Evolutionary conservation across 208 protist genomes (phyloP), one percentile per base, ranked within the genome.

Genomic region (Naegleria lovaniensis): DNA sequence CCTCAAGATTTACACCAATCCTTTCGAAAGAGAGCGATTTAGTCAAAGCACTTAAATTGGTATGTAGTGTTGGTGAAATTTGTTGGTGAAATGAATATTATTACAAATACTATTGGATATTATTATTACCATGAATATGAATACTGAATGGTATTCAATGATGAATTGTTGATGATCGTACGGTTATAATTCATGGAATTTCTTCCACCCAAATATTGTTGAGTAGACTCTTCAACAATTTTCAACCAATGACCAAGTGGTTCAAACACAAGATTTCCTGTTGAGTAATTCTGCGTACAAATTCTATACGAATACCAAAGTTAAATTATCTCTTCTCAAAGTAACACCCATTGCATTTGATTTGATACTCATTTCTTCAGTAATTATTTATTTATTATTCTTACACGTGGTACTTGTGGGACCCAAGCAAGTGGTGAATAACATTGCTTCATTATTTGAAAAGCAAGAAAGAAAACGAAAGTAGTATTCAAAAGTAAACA

Each of bases 331-430:
- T 39, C 11, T 88, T 38, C 40, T 58, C 55, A 19, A 88, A 29
- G 85, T 88, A 0, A 29, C 33, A 58, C 85, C 85, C 29, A 88
- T 88, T 51, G 16, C 41, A 58, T 88, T 88, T 11, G 43, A 88
- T 39, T 22, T 88, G 16, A 29, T 88, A 6, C 55, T 88, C 11
- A 36, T 48, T 33, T 51, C 40, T 1, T 16, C 15, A n/a, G 33
- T 58, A 36, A 6, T 88, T 51, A 38, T 29, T 58, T 88, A 88
- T 88, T 39, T 88, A 19, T 29, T 51, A n/a, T 6, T 58, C 11
- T 58, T 88, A 4, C 83, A 85, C 38, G 29, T 85, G 0, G 7
- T 6, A 0, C 15, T 85, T 43, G 38, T 43, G 11, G 83, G 83
- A 7, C 15, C n/a, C 0, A 48, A 22, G 11, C 9, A 9, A 29